These are phyloP conservation scores for Amaranthus hypochondriacus DNA, from an alignment of 148 eudicot species.

Conservation along the genomic window DNA sequence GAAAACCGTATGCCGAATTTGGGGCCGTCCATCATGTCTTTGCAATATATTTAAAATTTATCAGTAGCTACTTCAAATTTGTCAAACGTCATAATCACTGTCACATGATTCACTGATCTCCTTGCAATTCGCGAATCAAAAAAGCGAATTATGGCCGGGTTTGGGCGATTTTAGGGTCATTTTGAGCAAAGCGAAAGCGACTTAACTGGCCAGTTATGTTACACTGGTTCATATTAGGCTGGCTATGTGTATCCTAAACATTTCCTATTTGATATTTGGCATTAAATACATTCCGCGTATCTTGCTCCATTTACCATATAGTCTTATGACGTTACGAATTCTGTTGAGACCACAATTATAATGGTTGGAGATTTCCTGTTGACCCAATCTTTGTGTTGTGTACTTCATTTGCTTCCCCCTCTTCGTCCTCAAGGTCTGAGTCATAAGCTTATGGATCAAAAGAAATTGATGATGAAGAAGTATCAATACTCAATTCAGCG, in stretches of 20 bases:
- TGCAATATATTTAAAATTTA: background rate
- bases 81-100: too few species aligned
- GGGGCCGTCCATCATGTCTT: background rate
- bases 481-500: background rate
- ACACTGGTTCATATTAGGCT: too few species aligned
- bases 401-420: slow-evolving; percentile 1
- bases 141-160: too few species aligned
- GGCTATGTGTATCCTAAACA: background rate
- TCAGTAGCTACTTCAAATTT: background rate
- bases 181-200: too few species aligned
- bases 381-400: background rate
- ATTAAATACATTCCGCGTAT: slow-evolving; percentile 10
- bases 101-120: too few species aligned
- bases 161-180: too few species aligned
- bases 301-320: background rate
- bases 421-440: slow-evolving; percentile 8
- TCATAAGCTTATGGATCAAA: background rate
- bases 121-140: too few species aligned
- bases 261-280: background rate
- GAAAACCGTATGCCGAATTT: background rate
- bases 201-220: too few species aligned
- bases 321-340: slow-evolving; percentile 12
- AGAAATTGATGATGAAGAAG: slow-evolving; percentile 7
- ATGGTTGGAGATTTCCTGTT: background rate
- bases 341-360: background rate